phyloP scores from a whole-genome alignment of 1,139 yeast species.

The Suzukiozyma palmioleophila region DNA sequence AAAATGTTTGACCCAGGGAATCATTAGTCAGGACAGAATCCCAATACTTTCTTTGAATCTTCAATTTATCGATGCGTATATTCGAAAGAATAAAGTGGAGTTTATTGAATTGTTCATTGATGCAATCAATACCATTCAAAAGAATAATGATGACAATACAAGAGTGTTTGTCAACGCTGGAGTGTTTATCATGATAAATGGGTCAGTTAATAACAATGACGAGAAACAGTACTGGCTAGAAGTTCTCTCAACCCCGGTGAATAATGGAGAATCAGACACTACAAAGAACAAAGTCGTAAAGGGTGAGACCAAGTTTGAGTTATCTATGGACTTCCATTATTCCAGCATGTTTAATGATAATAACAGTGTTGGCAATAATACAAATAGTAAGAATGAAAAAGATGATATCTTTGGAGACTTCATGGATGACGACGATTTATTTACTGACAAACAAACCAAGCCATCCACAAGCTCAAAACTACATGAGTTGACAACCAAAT shows the following conservation, averaged over 20 bases:
- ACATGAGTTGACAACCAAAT: constrained; percentile 1
- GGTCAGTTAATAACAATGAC: constrained; percentile 13
- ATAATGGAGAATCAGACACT: not conserved
- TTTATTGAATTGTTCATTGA: constrained; percentile 12
- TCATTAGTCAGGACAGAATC: not conserved
- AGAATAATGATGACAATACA: constrained; percentile 23
- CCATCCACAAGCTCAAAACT: constrained; percentile 8
- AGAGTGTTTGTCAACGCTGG: constrained; percentile 26
- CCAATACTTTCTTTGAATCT: not conserved
- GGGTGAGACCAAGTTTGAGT: constrained; percentile 5
- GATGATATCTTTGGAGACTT: constrained; percentile 9
- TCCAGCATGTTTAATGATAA: constrained; percentile 13
- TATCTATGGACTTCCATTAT: constrained; percentile 13
- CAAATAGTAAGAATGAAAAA: constrained; percentile 7
- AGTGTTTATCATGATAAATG: constrained; percentile 17
- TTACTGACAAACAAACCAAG: constrained; percentile 8
- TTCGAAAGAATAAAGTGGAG: constrained; percentile 8
- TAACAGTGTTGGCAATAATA: not conserved
- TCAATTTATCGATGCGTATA: constrained; percentile 6
- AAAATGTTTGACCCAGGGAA: constrained; percentile 3
- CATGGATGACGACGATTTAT: constrained; percentile 10
- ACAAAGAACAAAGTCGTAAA: not conserved
- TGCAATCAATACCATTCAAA: constrained; percentile 18
- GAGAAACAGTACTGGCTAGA: constrained; percentile 25
- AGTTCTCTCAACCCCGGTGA: constrained; percentile 4